A percentile compares a stretch with the other conserved stretches of the same genome.
Conservation (phyloP, 2,329 filamentous ascomycete genomes). For the Acarospora socialis region DNA sequence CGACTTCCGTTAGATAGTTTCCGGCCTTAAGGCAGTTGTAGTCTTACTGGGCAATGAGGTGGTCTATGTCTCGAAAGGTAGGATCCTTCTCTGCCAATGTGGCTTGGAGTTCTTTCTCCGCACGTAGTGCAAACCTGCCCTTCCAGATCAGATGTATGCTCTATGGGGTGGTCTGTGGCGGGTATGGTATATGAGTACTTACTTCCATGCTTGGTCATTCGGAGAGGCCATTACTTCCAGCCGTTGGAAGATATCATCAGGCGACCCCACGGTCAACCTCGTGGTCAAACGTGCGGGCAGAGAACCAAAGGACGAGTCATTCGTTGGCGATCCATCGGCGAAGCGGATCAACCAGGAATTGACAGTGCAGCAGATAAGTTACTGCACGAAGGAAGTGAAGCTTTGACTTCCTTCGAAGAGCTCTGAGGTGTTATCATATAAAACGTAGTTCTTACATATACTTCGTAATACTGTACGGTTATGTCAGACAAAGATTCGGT, state of each 20-base stretch:
- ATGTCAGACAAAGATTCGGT: too few species aligned
- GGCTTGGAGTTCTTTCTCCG: conserved; percentile 35
- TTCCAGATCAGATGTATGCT: conserved; percentile 3
- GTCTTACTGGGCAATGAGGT: conserved; percentile 26
- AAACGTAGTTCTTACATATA: too few species aligned
- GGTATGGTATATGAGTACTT: conserved; percentile 16
- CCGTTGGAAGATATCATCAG: conserved; percentile 18
- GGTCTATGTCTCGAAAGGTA: conserved; percentile 35
- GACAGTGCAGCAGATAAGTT: neutral
- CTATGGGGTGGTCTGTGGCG: conserved; percentile 3
- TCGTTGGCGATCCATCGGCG: conserved; percentile 41
- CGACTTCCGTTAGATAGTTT: conserved; percentile 11
- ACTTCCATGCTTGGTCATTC: conserved; percentile 40
- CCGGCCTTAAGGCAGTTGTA: conserved; percentile 1
- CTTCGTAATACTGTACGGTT: too few species aligned
- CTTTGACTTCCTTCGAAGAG: too few species aligned
- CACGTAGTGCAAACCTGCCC: conserved; percentile 29
- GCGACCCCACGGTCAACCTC: conserved; percentile 38
- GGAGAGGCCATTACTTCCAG: conserved; percentile 30
- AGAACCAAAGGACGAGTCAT: conserved; percentile 32
- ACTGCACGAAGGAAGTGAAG: too few species aligned
- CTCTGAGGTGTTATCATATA: too few species aligned
- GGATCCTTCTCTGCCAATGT: conserved; percentile 36
- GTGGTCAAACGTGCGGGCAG: conserved; percentile 44
- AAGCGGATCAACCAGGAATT: conserved; percentile 2